Percentiles rank a stretch among this genome's conserved stretches.
These are phyloP conservation scores for Trichoderma simmonsii DNA, from an alignment of 2,329 filamentous ascomycete genomes.

Conservation along the genomic window DNA sequence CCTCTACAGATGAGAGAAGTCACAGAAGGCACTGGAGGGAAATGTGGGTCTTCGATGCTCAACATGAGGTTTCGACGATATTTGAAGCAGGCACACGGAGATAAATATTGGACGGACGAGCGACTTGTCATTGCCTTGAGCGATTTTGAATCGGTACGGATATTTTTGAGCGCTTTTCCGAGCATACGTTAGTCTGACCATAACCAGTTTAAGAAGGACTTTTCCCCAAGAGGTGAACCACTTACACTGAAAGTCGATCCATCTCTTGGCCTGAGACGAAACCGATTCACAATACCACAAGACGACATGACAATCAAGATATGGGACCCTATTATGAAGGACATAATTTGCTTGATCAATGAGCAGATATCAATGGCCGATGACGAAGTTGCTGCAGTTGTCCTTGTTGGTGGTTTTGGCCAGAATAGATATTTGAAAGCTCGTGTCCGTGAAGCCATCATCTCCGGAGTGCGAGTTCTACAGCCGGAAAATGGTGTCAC, in stretches of 20 bases:
- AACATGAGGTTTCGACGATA: slow-evolving; percentile 47
- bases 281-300: slow-evolving; percentile 37
- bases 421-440: slow-evolving; percentile 44
- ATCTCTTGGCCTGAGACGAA: slow-evolving; percentile 33
- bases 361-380: slow-evolving; percentile 39
- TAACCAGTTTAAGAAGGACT: slow-evolving; percentile 38
- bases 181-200: slow-evolving; percentile 1
- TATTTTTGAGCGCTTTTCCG: slow-evolving; percentile 39
- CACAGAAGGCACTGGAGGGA: slow-evolving; percentile 46
- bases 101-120: slow-evolving; percentile 43
- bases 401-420: slow-evolving; percentile 50
- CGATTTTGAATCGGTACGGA: slow-evolving; percentile 41
- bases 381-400: slow-evolving; percentile 36
- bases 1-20: slow-evolving; percentile 48
- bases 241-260: slow-evolving; percentile 35
- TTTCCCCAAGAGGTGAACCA: slow-evolving; percentile 35
- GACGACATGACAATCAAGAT: slow-evolving; percentile 63
- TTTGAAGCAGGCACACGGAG: slow-evolving; percentile 42
- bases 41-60: slow-evolving; percentile 49
- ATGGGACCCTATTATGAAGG: slow-evolving; percentile 41
- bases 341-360: slow-evolving; percentile 41
- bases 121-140: slow-evolving; percentile 40
- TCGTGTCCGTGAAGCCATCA: slow-evolving; percentile 37
- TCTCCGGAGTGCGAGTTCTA: slow-evolving; percentile 39
- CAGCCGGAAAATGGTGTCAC: slow-evolving; percentile 49